These are phyloP conservation scores for Alternaria atra DNA, from an alignment of 2,329 filamentous ascomycete genomes.

Conservation along the genomic window DNA sequence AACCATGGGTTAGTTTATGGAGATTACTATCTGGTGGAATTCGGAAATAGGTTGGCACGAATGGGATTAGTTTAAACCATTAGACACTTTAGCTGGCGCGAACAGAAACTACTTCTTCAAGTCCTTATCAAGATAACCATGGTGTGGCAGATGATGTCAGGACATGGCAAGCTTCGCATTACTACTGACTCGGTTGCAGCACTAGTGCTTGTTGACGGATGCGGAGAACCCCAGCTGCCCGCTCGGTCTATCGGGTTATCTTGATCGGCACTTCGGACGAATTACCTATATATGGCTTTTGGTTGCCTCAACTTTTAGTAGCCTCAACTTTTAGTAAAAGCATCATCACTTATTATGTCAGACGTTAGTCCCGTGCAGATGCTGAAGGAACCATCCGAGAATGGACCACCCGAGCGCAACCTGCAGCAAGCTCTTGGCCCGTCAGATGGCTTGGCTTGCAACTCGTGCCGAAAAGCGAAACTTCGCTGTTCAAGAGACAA, in stretches of 20 bases:
- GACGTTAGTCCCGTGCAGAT: neutral
- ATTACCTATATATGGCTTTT: neutral
- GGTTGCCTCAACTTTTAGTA: neutral
- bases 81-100: neutral
- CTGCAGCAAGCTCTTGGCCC: neutral
- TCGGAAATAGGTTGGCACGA: constrained; percentile 54
- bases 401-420: neutral
- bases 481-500: neutral
- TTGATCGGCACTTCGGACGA: neutral
- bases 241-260: neutral
- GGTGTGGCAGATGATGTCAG: neutral
- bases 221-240: neutral
- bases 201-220: neutral
- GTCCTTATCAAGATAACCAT: neutral
- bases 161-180: neutral
- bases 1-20: constrained; percentile 58
- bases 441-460: neutral
- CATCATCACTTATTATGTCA: neutral
- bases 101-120: neutral
- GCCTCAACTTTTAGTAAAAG: neutral
- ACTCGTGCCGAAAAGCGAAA: neutral
- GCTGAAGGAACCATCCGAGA: neutral
- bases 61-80: constrained; percentile 26
- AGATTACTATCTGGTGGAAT: constrained; percentile 56
- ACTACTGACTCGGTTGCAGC: neutral